Base-by-base conservation (phyloP, 805 yeast genomes). In the Naumovozyma dairenensis region DNA sequence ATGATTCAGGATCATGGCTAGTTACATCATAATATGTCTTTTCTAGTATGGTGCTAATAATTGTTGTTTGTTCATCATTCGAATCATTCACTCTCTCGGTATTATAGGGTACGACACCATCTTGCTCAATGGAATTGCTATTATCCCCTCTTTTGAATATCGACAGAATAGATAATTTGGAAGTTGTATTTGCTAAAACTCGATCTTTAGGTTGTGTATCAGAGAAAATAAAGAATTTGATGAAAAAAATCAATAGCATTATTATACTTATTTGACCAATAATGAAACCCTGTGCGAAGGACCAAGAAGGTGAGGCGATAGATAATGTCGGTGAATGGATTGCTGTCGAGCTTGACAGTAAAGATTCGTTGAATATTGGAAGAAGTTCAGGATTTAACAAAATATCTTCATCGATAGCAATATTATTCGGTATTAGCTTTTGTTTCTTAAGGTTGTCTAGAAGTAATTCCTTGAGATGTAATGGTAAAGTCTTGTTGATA, bases 1-100 rank as follows among this genome's bases (percentile, higher is more conserved):
- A 62, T 0, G 96, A 80, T 61, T 92, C 98, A 0, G 96, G 72
- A 13, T 77, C 67, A 55, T 92, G 98, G 17, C 75, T 77, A 29
- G 77, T 76, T 2, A 92, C 96, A 50, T 92, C 82, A 57, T 92
- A 92, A 52, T 85, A 85, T 0, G 96, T 86, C 48, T 86, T 87
- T 43, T 89, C 96, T 25, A 92, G 62, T 15, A 92, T 83, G 1
- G 73, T 55, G 17, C 62, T 58, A 28, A 66, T 24, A 24, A 24
- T 24, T 12, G 8, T 12, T 5, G 26, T 10, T 24, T 24, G 26
- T 12, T 24, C 26, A 24, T 24, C 26, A 24, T 57, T 27, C 46
- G 53, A 12, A 43, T 36, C 4, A 43, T 32, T 14, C 6, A 6
- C 13, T 6, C 35, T 40, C 28, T 49, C 54, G 16, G 31, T 41